Base-by-base conservation (phyloP, 225 moss, liverwort and hornwort species). In the Bryum argenteum region DNA sequence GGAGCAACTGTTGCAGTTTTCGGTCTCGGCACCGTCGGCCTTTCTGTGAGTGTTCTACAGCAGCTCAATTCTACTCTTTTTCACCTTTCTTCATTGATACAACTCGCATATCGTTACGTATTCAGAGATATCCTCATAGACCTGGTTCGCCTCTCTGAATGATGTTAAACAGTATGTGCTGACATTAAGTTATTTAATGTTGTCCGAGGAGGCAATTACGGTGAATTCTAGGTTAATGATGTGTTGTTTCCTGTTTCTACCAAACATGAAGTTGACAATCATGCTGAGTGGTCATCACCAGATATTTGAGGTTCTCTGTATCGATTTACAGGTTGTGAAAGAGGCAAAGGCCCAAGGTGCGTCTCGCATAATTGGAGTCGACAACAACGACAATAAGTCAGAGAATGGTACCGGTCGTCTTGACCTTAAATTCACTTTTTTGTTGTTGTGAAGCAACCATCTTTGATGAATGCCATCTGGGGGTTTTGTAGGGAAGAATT, bases 341-440 rank as follows among this genome's bases (percentile, higher is more conserved):
- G 97, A 87, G 23, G 92, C 94, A 11, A 83, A 81, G 65, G 75
- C 77, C 15, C 87, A 88, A 66, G 91, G 94, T 21, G 92, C 94
- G 28, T 85, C 94, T 41, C 85, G 90, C 45, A 92, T 98, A 28
- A 92, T 98, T 60, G 97, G 97, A 61, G 73, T 98, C 33, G 97
- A 98, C 62, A 83, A 0, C 50, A 80, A 85, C 54, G 45, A 81
- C 23, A 77, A 63, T 10, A 97, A 94, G 77, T 77, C 71, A 28
- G 85, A 83, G 45, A 61, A 81, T 70, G 93, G 96, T 97, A 88
- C 48, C 11, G 17, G 86, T 41, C 11, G 20, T 21, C 1, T 33
- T 20, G n/a, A 43, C 52, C 58, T 47, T 33, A 24, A 52, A 54
- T 9, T 15, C 13, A 53, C 22, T 18, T 20, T 38, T 65, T 70